Base-by-base conservation (phyloP, 805 yeast species). In the Danielozyma ontarioensis region DNA sequence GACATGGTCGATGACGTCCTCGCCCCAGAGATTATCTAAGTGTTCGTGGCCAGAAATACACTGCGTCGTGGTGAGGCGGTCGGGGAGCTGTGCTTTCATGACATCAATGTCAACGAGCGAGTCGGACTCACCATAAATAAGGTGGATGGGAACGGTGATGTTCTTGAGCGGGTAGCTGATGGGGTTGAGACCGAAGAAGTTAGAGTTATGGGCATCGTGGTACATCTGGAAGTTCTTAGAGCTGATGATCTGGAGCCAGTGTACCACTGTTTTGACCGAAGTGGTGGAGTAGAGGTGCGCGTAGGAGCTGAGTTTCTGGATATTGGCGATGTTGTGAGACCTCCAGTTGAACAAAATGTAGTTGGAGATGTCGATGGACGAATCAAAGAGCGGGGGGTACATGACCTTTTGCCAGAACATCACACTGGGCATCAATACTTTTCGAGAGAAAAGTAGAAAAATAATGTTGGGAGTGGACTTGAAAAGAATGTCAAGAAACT, bases 211-310 rank as follows among this genome's bases (percentile, higher is more conserved):
- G 25, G 40, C 18, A 28, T 86, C 95, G 49, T 84, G 93, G 58
- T 78, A 90, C 95, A 93, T 83, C 56, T 89, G 96, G 56, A 90
- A 89, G 30, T 74, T 71, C 29, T 75, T 76, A 5, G 83, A 70
- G 33, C 81, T 70, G 40, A 90, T 84, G 33, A 90, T 89, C 36
- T 53, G 59, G 37, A 53, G 53, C 59, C 59, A 53, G 36, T 53
- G 59, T 33, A 88, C 97, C 28, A 87, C 88, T 7, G 84, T 76
- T 57, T 89, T 90, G 17, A 89, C 97, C 2, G 89, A 78, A 0
- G 97, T 87, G 15, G 95, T 83, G 2, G 96, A 84, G 60, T 89
- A 90, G 34, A 90, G 65, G 55, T 93, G 97, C 13, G 86, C 77
- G 57, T 86, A 90, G 12, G 85, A 74, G n/a, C 84, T 71, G 30